Evolutionary conservation across 2,329 filamentous ascomycete genomes (phyloP).

Genomic region (Pseudogymnoascus sp.): DNA sequence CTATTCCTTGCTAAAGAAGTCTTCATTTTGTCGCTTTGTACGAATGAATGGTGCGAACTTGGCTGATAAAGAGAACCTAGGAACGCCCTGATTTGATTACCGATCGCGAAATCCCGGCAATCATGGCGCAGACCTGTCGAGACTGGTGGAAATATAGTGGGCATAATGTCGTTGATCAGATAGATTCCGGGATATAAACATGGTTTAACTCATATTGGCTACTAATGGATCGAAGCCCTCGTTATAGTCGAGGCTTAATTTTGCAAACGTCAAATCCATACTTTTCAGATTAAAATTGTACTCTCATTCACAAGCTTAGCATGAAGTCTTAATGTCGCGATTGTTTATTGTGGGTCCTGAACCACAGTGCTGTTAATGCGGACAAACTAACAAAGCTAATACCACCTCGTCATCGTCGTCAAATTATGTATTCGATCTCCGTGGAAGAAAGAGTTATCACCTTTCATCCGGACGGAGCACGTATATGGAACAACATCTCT

Average conservation of each 20-base stretch:
- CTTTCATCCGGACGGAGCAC: background rate
- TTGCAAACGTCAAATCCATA: background rate
- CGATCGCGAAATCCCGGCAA: slow-evolving; percentile 39
- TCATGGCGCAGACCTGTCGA: slow-evolving; percentile 46
- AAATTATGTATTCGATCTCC: background rate
- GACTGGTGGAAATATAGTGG: slow-evolving; percentile 46
- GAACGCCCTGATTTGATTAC: slow-evolving; percentile 33
- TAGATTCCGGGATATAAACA: slow-evolving; percentile 31
- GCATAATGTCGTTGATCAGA: slow-evolving; percentile 40
- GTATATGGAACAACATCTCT: background rate
- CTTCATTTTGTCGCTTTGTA: background rate
- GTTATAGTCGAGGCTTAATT: background rate
- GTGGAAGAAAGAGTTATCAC: background rate
- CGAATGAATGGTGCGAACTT: background rate
- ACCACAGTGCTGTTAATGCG: background rate
- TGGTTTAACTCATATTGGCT: background rate
- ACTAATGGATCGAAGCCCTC: background rate
- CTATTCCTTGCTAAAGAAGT: background rate
- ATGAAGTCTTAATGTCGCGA: background rate
- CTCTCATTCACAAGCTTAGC: background rate
- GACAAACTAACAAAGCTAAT: background rate
- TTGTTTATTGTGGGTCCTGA: background rate
- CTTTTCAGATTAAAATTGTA: background rate
- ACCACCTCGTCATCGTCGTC: background rate
- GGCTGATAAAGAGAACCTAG: background rate